Evolutionary conservation across 202 grass and related monocot species (phyloP).

Genomic region (Panicum virgatum): DNA sequence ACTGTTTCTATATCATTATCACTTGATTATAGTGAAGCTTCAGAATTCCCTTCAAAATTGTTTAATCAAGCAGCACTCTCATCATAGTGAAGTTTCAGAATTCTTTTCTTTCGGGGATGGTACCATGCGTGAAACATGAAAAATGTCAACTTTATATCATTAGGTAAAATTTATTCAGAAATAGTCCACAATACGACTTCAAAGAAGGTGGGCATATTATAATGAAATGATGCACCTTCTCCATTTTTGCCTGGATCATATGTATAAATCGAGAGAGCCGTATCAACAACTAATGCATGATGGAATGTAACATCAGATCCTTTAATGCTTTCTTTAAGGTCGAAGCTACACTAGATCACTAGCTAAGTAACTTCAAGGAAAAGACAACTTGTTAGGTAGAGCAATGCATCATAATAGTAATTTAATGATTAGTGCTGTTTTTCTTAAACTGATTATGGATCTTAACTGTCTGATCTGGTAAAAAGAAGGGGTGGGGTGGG

Average conservation of each 20-base stretch:
- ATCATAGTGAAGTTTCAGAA: background rate
- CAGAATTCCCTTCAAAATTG: background rate
- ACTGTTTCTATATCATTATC: background rate
- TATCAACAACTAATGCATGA: constrained; percentile 43
- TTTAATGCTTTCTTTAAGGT: constrained; percentile 22
- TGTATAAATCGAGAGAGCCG: background rate
- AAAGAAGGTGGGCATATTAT: background rate
- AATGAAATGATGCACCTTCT: background rate
- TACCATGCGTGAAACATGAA: background rate
- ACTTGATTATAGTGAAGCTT: background rate
- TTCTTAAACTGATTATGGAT: background rate
- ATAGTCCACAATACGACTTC: background rate
- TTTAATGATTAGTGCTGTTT: constrained; percentile 37
- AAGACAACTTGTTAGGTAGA: constrained; percentile 7
- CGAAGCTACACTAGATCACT: constrained; percentile 36
- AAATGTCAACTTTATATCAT: background rate
- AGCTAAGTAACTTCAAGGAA: constrained; percentile 23
- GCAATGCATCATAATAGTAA: constrained; percentile 21
- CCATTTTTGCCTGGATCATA: background rate
- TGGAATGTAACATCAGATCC: constrained; percentile 35
- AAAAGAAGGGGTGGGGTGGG: no score
- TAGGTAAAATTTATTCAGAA: background rate
- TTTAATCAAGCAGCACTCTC: background rate
- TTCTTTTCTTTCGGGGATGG: background rate
- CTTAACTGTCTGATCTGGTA: background rate